Conservation (phyloP, 192 early-diverging fungal species). For the Entomortierella chlamydospora region DNA sequence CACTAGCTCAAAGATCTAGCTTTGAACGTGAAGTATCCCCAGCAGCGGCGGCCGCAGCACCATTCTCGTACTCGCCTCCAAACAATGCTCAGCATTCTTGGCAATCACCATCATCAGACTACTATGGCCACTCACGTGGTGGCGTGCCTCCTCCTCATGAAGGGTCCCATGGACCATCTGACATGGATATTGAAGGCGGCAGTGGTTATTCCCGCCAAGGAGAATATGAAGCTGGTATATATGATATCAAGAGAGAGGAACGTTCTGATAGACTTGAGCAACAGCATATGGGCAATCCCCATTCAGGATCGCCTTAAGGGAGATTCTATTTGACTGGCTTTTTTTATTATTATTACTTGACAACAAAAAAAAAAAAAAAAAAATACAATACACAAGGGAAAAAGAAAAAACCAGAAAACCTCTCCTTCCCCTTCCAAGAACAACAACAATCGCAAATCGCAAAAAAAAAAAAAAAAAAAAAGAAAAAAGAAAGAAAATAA, state of each 20-base stretch:
- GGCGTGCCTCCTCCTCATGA: background rate
- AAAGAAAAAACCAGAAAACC: background rate
- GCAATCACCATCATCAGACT: conserved; percentile 2
- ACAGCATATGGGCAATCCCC: background rate
- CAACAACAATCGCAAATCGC: no score
- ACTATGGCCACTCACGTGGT: conserved; percentile 8
- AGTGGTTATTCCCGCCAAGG: background rate
- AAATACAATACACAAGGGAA: background rate
- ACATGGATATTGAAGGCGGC: conserved; percentile 32
- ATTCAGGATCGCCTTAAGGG: background rate
- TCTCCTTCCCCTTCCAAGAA: no score
- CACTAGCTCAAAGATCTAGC: background rate
- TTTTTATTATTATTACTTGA: background rate
- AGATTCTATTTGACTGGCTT: background rate
- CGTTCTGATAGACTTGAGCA: background rate
- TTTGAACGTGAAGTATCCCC: conserved; percentile 33
- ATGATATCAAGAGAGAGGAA: conserved; percentile 5
- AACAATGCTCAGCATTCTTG: conserved; percentile 1
- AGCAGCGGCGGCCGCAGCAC: background rate
- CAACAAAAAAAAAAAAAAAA: background rate
- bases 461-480: background rate
- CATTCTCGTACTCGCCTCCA: conserved; percentile 17
- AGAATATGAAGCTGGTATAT: background rate
- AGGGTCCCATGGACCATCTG: conserved; percentile 2
- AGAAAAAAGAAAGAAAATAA: background rate